A percentile compares a stretch with the other conserved stretches of the same genome.
phyloP scores from a whole-genome alignment of 768 basidiomycete genomes.

The Mycena belliarum region DNA sequence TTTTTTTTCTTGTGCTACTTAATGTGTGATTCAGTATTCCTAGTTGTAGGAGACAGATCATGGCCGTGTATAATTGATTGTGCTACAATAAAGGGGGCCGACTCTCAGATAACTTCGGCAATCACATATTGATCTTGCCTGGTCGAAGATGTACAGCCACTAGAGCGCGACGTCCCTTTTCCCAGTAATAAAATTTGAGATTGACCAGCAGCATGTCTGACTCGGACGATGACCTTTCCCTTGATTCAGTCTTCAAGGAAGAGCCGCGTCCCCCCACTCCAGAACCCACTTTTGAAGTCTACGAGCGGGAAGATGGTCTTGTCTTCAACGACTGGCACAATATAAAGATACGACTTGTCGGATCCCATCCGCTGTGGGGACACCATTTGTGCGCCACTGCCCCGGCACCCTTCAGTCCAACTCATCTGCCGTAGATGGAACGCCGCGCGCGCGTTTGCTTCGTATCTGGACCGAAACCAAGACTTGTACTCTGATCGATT shows the following conservation, averaged over 20 bases:
- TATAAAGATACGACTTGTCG: conserved; percentile 70
- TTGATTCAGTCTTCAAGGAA: conserved; percentile 44
- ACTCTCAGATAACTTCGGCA: no score
- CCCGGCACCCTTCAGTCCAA: no score
- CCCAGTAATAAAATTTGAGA: no score
- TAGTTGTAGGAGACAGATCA: no score
- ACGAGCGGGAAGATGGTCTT: conserved; percentile 39
- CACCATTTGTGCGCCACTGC: conserved; percentile 61
- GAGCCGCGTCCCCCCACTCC: conserved; percentile 69
- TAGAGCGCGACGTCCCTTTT: no score
- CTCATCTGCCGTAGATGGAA: conserved; percentile 62
- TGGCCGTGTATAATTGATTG: no score
- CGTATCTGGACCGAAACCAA: conserved; percentile 60
- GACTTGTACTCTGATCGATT: conserved; percentile 44
- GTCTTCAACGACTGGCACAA: conserved; percentile 34
- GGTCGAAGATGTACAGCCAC: no score
- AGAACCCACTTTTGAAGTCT: conserved; percentile 54
- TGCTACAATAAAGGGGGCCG: no score
- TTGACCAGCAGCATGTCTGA: background rate
- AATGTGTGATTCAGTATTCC: no score
- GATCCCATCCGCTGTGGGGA: conserved; percentile 81
- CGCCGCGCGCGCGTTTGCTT: conserved; percentile 70
- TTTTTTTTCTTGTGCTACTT: no score
- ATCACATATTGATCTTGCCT: no score
- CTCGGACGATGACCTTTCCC: conserved; percentile 8